These are phyloP conservation scores for Jamesozyma lodderae DNA, from an alignment of 805 yeast genomes.

Conservation along the genomic window DNA sequence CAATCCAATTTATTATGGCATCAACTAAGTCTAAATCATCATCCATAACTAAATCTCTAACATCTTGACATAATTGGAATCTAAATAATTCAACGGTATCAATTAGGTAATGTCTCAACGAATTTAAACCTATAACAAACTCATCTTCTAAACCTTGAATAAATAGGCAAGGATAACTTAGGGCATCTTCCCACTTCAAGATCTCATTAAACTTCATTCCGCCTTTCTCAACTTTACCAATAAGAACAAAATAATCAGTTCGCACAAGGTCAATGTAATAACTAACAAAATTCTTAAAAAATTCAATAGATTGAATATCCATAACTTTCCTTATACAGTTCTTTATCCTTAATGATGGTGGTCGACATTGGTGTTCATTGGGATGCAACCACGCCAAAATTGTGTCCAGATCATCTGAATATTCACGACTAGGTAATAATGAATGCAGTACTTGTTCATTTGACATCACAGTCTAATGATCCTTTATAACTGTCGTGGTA, in stretches of 20 bases:
- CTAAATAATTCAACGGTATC: constrained; percentile 13
- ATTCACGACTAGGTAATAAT: background rate
- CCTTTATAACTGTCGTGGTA: too few relatives aligned
- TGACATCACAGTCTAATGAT: background rate
- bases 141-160: constrained; percentile 10
- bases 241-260: constrained; percentile 10
- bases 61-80: constrained; percentile 6
- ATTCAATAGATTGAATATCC: constrained; percentile 1
- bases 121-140: constrained; percentile 15
- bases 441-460: constrained; percentile 3
- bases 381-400: constrained; percentile 23
- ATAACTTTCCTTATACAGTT: constrained; percentile 10
- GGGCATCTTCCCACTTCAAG: constrained; percentile 15
- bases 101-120: constrained; percentile 21
- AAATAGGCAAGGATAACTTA: constrained; percentile 20
- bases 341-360: constrained; percentile 21
- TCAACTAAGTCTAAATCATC: constrained; percentile 22
- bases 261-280: constrained; percentile 20
- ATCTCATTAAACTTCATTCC: constrained; percentile 4
- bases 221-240: background rate
- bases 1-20: constrained; percentile 20
- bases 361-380: constrained; percentile 20
- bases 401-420: constrained; percentile 18
- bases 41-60: constrained; percentile 14
- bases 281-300: constrained; percentile 5